A percentile compares a stretch with the other conserved stretches of the same genome.
These are phyloP conservation scores for Chamaenerion angustifolium DNA, from an alignment of 345 rosid genomes.

Conservation along the genomic window DNA sequence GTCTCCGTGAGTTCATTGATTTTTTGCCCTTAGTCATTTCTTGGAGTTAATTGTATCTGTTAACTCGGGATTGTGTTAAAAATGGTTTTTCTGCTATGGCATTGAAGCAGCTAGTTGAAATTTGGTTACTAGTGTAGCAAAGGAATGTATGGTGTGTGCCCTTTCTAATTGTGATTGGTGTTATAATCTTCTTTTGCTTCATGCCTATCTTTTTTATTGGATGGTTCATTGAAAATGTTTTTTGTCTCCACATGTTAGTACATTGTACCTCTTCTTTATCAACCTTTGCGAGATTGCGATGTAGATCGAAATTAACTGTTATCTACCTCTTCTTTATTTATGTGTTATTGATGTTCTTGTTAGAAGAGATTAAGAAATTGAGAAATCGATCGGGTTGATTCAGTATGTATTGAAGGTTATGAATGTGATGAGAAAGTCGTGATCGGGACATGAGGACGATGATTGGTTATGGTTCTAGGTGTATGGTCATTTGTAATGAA, in stretches of 20 bases:
- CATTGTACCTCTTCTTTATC: conserved; percentile 57
- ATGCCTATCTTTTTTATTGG: neutral
- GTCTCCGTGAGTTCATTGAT: conserved; percentile 7
- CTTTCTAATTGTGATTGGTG: conserved; percentile 18
- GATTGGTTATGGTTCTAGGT: too few species aligned
- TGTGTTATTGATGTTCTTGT: too few species aligned
- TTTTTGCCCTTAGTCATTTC: neutral
- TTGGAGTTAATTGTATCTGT: neutral
- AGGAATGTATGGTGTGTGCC: too few species aligned
- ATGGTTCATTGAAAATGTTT: neutral
- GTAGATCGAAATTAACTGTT: conserved; percentile 53
- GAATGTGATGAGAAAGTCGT: too few species aligned
- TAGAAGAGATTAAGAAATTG: too few species aligned
- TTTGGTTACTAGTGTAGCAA: too few species aligned
- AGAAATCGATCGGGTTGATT: too few species aligned
- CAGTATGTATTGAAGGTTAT: too few species aligned
- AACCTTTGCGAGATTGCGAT: conserved; percentile 50
- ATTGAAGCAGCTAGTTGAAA: too few species aligned
- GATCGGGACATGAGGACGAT: too few species aligned
- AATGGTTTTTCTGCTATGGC: neutral
- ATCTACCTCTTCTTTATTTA: too few species aligned
- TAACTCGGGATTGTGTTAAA: neutral
- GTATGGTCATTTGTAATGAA: too few species aligned
- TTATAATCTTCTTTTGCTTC: neutral
- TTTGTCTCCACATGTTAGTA: conserved; percentile 12